A percentile compares a stretch with the other conserved stretches of the same genome.
Conservation (phyloP, 768 basidiomycete species). For the Termitomyces sp. region DNA sequence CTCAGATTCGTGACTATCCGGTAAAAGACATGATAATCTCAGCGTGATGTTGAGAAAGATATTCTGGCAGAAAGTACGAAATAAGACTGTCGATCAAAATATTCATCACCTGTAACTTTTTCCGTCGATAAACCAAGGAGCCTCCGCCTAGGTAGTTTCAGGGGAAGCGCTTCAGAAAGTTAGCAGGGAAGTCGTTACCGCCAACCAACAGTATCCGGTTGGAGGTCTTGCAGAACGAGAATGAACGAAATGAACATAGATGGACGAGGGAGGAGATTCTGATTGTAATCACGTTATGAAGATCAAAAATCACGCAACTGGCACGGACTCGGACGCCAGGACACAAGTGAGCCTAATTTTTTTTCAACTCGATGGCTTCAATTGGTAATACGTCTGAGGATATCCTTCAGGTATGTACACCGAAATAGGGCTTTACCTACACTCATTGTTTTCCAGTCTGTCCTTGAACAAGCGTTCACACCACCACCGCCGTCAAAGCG, state of each 20-base stretch:
- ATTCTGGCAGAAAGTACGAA: neutral
- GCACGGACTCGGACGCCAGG: neutral
- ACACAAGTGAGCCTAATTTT: neutral
- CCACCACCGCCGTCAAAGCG: slow-evolving; percentile 24
- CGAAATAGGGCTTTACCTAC: neutral
- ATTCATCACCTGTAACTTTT: neutral
- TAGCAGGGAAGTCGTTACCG: neutral
- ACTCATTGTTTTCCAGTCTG: slow-evolving; percentile 15
- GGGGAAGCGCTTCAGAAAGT: neutral
- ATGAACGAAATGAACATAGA: neutral
- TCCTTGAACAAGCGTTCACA: slow-evolving; percentile 25
- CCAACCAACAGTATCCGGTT: neutral
- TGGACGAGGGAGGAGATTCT: too few species aligned
- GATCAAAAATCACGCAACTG: slow-evolving; percentile 4
- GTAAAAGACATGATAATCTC: neutral
- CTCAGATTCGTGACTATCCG: neutral
- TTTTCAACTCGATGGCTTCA: slow-evolving; percentile 8
- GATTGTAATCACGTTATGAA: slow-evolving; percentile 3
- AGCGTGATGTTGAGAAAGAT: neutral
- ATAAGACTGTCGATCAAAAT: neutral
- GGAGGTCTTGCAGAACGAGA: neutral
- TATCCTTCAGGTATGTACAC: slow-evolving; percentile 15
- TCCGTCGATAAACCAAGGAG: neutral
- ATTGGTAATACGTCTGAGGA: slow-evolving; percentile 10
- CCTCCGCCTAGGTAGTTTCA: too few species aligned